A percentile compares a stretch with the other conserved stretches of the same genome.
Evolutionary conservation across 805 yeast genomes (phyloP).

Genomic region (Candida nanaspora): DNA sequence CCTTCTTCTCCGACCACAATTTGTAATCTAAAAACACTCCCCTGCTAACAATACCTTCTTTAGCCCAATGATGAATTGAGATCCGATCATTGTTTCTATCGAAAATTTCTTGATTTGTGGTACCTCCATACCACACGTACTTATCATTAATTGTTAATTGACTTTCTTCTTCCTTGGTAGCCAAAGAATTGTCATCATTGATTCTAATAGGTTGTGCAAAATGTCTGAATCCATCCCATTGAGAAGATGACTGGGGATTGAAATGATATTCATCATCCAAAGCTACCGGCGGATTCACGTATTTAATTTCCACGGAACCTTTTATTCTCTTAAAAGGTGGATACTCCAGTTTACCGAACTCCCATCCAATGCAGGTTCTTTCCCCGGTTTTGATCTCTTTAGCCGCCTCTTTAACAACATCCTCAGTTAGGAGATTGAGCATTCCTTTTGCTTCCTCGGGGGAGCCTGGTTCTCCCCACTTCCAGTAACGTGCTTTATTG

Average conservation of each 20-base stretch:
- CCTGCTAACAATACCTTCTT: slow-evolving; percentile 25
- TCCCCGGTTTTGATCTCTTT: slow-evolving; percentile 11
- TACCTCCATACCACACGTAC: slow-evolving; percentile 8
- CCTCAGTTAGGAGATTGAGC: slow-evolving; percentile 8
- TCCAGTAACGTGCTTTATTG: slow-evolving; percentile 10
- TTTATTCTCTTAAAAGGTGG: slow-evolving; percentile 7
- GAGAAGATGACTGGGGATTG: slow-evolving; percentile 22
- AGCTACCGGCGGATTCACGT: slow-evolving; percentile 4
- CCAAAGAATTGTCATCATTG: slow-evolving; percentile 14
- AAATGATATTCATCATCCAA: slow-evolving; percentile 19
- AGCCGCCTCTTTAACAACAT: slow-evolving; percentile 5
- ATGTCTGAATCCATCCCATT: slow-evolving; percentile 25
- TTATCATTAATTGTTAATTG: slow-evolving; percentile 3
- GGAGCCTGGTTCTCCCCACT: slow-evolving; percentile 8
- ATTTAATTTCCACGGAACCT: slow-evolving; percentile 3
- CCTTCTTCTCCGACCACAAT: slow-evolving; percentile 18
- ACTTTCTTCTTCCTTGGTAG: slow-evolving; percentile 12
- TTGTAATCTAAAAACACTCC: slow-evolving; percentile 27
- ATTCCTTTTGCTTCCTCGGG: slow-evolving; percentile 8
- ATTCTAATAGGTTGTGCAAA: slow-evolving; percentile 15
- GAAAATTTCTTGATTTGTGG: slow-evolving; percentile 6
- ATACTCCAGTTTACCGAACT: slow-evolving; percentile 6
- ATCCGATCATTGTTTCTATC: slow-evolving; percentile 4
- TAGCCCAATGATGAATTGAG: slow-evolving; percentile 15
- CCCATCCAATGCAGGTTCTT: slow-evolving; percentile 8